These are phyloP conservation scores for Fusarium sublunatum DNA, from an alignment of 2,329 filamentous ascomycete species.

Conservation along the genomic window DNA sequence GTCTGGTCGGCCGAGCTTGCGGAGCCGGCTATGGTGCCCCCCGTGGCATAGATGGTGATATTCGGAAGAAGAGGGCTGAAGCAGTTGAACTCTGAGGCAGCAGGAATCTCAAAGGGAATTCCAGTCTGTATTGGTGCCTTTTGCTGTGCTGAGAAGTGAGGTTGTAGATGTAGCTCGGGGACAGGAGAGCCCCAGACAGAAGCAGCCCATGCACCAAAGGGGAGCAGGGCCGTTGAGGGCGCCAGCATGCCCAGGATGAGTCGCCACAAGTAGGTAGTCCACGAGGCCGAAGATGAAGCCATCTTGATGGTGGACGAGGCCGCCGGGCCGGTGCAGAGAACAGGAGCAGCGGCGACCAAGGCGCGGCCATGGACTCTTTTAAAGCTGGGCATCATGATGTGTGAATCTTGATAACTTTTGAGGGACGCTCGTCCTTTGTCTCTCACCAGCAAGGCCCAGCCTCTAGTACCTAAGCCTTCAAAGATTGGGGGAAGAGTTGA, in stretches of 20 bases:
- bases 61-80: conserved; percentile 57
- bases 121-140: conserved; percentile 33
- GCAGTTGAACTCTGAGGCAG: conserved; percentile 41
- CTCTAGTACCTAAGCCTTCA: conserved; percentile 1
- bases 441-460: conserved; percentile 36
- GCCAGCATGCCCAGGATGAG: conserved; percentile 40
- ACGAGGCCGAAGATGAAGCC: conserved; percentile 36
- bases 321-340: conserved; percentile 28
- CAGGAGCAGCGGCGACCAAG: conserved; percentile 21
- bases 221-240: conserved; percentile 40
- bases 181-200: conserved; percentile 45
- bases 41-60: conserved; percentile 67
- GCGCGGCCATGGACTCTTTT: conserved; percentile 39
- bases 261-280: conserved; percentile 40
- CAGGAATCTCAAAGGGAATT: conserved; percentile 10
- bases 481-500: conserved; percentile 1
- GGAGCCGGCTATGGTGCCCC: conserved; percentile 69
- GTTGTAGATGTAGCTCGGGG: conserved; percentile 37
- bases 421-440: conserved; percentile 21
- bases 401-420: conserved; percentile 20
- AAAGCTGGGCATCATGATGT: conserved; percentile 42
- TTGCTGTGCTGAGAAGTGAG: conserved; percentile 33
- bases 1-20: conserved; percentile 60
- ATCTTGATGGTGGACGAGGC: conserved; percentile 36
- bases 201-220: conserved; percentile 41